A percentile compares a stretch with the other conserved stretches of the same genome.
Evolutionary conservation across 1,284 basidiomycete genomes (phyloP).

Genomic region (Ustilago nuda): DNA sequence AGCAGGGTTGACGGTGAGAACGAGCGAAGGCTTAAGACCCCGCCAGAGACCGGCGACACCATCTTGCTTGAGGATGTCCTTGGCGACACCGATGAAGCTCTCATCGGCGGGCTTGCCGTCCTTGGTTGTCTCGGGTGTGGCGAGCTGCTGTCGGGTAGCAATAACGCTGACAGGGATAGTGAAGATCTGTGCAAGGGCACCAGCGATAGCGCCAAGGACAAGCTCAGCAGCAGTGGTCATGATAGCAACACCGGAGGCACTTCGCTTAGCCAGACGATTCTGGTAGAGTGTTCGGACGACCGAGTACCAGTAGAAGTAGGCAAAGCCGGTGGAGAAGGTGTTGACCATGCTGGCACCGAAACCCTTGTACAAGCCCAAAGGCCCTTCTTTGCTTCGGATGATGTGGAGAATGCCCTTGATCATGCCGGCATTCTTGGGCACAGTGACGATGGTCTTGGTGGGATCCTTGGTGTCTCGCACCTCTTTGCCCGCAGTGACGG

Average conservation of each 20-base stretch:
- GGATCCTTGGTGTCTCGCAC: slow-evolving; percentile 75
- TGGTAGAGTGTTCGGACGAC: slow-evolving; percentile 83
- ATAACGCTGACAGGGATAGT: slow-evolving; percentile 98
- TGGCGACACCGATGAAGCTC: slow-evolving; percentile 79
- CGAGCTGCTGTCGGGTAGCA: slow-evolving; percentile 90
- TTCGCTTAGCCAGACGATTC: slow-evolving; percentile 49
- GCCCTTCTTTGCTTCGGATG: slow-evolving; percentile 60
- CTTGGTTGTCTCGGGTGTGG: slow-evolving; percentile 36
- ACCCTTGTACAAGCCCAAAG: slow-evolving; percentile 85
- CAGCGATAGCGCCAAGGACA: slow-evolving; percentile 88
- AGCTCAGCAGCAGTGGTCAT: slow-evolving; percentile 71
- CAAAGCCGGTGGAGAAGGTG: slow-evolving; percentile 94
- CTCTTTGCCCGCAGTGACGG: slow-evolving; percentile 71
- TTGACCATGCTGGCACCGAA: slow-evolving; percentile 99
- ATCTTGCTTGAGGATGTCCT: slow-evolving; percentile 90
- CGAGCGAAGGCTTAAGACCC: slow-evolving; percentile 89
- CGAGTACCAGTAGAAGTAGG: slow-evolving; percentile 99
- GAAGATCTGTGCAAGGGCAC: slow-evolving; percentile 95
- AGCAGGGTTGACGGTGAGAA: slow-evolving; percentile 92
- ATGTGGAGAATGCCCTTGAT: slow-evolving; percentile 64
- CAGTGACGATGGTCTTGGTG: slow-evolving; percentile 67
- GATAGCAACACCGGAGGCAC: slow-evolving; percentile 40
- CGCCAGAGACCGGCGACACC: slow-evolving; percentile 93
- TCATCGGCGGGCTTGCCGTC: slow-evolving; percentile 69
- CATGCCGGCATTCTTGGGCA: slow-evolving; percentile 60